These are phyloP conservation scores for Uncinocarpus reesii DNA, from an alignment of 2,329 filamentous ascomycete genomes.

Conservation along the genomic window DNA sequence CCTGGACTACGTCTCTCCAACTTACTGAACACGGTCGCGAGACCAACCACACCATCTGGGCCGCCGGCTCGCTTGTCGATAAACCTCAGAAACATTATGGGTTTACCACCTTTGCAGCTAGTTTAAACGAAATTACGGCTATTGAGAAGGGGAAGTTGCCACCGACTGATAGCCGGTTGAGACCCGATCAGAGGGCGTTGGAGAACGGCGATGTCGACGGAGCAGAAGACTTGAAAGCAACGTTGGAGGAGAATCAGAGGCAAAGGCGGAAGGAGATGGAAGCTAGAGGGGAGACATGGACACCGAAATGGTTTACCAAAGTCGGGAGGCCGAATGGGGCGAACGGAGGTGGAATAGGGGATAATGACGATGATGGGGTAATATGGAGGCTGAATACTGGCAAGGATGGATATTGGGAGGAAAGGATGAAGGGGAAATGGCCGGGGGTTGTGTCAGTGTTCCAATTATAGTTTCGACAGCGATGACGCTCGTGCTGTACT, in stretches of 20 bases:
- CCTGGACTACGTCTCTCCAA: conserved; percentile 69
- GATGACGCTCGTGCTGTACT: not conserved
- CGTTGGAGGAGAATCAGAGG: conserved; percentile 77
- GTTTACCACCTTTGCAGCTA: conserved; percentile 73
- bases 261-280: conserved; percentile 64
- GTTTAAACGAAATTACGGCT: conserved; percentile 75
- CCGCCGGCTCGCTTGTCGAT: conserved; percentile 63
- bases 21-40: conserved; percentile 54
- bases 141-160: conserved; percentile 67
- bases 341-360: not conserved
- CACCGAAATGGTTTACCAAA: conserved; percentile 74
- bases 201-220: conserved; percentile 73
- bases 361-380: conserved; percentile 10
- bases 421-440: conserved; percentile 61
- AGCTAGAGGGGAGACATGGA: conserved; percentile 59
- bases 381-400: conserved; percentile 48
- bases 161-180: conserved; percentile 68
- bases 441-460: conserved; percentile 47
- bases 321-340: conserved; percentile 38
- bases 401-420: conserved; percentile 90
- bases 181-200: conserved; percentile 77
- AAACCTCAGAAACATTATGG: conserved; percentile 75
- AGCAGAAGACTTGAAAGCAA: conserved; percentile 73
- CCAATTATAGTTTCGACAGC: conserved; percentile 22
- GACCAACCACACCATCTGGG: conserved; percentile 64